These are phyloP conservation scores for sorghum (Sorghum bicolor) DNA, from an alignment of 176 grass and related monocot species.

Conservation along the genomic window DNA sequence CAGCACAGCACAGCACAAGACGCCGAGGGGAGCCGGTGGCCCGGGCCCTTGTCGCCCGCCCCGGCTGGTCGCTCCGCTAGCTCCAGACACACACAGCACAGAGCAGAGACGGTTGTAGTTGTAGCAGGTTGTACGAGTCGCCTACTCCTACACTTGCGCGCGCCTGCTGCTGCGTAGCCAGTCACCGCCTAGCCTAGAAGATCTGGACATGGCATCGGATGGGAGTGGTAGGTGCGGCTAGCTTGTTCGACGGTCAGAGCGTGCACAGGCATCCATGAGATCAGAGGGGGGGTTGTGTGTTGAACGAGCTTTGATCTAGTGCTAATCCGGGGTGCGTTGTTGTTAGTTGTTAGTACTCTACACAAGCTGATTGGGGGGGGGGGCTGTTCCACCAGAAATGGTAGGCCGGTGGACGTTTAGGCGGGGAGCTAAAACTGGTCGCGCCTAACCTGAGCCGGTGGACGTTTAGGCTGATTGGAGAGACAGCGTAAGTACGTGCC, in stretches of 20 bases:
- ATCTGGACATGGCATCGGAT: no score
- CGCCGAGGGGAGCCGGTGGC: slow-evolving; percentile 2
- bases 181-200: neutral
- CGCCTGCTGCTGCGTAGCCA: neutral
- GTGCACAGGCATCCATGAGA: neutral
- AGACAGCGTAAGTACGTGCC: neutral
- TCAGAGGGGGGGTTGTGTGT: neutral
- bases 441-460: neutral
- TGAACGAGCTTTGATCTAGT: neutral
- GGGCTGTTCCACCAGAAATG: neutral
- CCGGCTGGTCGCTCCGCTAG: neutral
- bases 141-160: neutral
- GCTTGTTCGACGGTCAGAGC: slow-evolving; percentile 9
- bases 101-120: neutral
- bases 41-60: neutral
- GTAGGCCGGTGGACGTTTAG: neutral
- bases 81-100: neutral
- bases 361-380: no score
- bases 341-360: no score
- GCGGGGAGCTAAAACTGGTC: neutral
- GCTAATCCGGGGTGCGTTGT: neutral
- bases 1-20: neutral
- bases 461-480: neutral
- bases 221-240: neutral
- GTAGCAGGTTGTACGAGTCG: neutral